A percentile compares a stretch with the other conserved stretches of the same genome.
Conservation (phyloP, 768 basidiomycete genomes). For the Xerocomellus chrysenteron region DNA sequence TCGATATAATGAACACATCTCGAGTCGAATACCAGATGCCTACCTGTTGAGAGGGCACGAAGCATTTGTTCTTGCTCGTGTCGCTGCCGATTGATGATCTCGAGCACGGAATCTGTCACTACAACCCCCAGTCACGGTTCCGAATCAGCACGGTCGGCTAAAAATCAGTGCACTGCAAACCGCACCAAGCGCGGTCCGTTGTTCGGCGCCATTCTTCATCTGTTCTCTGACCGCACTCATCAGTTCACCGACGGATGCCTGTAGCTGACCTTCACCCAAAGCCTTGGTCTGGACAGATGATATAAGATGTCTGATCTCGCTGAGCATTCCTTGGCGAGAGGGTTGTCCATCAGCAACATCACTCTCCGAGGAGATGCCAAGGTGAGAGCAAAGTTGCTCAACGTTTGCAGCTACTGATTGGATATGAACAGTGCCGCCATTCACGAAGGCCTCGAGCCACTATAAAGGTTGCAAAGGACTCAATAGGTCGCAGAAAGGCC, state of each 20-base stretch:
- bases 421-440: conserved; percentile 71
- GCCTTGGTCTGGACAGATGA: conserved; percentile 33
- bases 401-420: conserved; percentile 59
- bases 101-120: conserved; percentile 60
- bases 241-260: conserved; percentile 37
- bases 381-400: conserved; percentile 54
- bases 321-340: conserved; percentile 30
- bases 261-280: conserved; percentile 31
- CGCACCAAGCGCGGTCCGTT: conserved; percentile 41
- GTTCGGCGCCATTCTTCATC: conserved; percentile 37
- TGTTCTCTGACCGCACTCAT: conserved; percentile 42
- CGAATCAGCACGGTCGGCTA: conserved; percentile 11
- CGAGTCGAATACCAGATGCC: conserved; percentile 4
- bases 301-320: conserved; percentile 37
- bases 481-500: background rate
- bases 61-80: conserved; percentile 73
- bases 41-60: conserved; percentile 63
- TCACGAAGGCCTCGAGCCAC: conserved; percentile 87
- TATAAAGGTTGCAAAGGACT: conserved; percentile 24
- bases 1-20: background rate
- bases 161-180: conserved; percentile 1
- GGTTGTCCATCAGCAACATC: conserved; percentile 10
- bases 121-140: conserved; percentile 5
- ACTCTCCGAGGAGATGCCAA: conserved; percentile 40
- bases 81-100: conserved; percentile 65